A percentile compares a stretch with the other conserved stretches of the same genome.
phyloP scores from a whole-genome alignment of 192 early-diverging fungal genomes.

The Oehlia diaphana region DNA sequence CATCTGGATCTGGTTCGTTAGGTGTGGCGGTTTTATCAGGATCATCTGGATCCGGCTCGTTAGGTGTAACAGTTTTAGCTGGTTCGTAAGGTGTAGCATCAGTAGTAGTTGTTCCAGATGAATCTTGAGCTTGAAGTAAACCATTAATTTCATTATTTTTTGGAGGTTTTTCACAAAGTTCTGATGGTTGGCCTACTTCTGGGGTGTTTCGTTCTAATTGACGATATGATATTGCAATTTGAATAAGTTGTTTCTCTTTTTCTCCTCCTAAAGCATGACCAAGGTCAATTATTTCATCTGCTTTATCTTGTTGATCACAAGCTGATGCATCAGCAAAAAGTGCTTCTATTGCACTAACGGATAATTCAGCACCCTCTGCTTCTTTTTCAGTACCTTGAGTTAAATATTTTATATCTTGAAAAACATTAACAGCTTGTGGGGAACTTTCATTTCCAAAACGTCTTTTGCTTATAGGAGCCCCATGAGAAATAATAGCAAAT shows the following conservation, averaged over 20 bases:
- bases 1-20: too few relatives aligned
- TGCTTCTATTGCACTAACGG: neutral
- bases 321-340: constrained; percentile 2
- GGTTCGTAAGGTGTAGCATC: too few relatives aligned
- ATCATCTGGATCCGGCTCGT: too few relatives aligned
- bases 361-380: neutral
- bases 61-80: too few relatives aligned
- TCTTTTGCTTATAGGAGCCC: neutral
- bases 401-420: neutral
- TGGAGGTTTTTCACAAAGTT: neutral
- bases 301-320: constrained; percentile 9
- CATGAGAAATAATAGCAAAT: neutral
- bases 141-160: constrained; percentile 7
- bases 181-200: neutral
- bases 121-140: constrained; percentile 7
- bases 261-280: neutral
- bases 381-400: neutral
- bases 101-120: neutral
- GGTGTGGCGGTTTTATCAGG: too few relatives aligned
- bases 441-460: constrained; percentile 10
- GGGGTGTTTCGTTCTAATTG: constrained; percentile 14
- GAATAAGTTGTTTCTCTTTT: neutral
- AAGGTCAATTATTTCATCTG: neutral
- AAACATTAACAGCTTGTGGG: neutral
- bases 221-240: neutral